Evolutionary conservation across 352 stramenopile genomes (phyloP).

Genomic region (Bremia lactucae): DNA sequence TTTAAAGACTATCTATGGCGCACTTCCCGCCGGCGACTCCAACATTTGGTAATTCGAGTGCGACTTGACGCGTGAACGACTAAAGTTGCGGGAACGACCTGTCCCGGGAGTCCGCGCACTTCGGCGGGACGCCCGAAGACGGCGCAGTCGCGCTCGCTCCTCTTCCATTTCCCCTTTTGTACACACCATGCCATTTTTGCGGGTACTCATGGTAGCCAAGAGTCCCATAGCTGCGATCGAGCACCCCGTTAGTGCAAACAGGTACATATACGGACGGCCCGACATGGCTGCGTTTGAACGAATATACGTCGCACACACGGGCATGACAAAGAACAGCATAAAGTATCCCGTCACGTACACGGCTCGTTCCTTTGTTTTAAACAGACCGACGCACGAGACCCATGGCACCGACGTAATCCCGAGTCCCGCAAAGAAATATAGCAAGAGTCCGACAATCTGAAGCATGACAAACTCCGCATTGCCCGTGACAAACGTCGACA

Average conservation of each 20-base stretch:
- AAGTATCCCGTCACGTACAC: conserved; percentile 60
- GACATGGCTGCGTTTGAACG: conserved; percentile 22
- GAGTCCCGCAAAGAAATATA: conserved; percentile 75
- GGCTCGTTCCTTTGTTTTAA: conserved; percentile 49
- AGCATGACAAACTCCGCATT: conserved; percentile 54
- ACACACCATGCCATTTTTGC: conserved; percentile 59
- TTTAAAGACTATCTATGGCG: conserved; percentile 37
- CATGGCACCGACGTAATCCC: conserved; percentile 64
- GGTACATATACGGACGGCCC: conserved; percentile 40
- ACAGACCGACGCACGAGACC: conserved; percentile 62
- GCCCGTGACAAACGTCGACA: conserved; percentile 35
- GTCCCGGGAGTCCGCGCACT: conserved; percentile 47
- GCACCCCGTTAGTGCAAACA: conserved; percentile 39
- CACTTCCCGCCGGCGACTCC: conserved; percentile 43
- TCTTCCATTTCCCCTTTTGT: conserved; percentile 48
- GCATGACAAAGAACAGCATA: conserved; percentile 64
- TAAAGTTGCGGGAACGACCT: conserved; percentile 48
- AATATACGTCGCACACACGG: conserved; percentile 33
- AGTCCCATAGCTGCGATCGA: conserved; percentile 33
- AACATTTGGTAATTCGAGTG: conserved; percentile 65
- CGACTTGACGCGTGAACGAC: conserved; percentile 49
- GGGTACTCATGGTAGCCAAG: conserved; percentile 42
- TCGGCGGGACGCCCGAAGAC: conserved; percentile 36
- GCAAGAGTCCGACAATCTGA: conserved; percentile 51
- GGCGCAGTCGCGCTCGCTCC: conserved; percentile 41